A percentile compares a stretch with the other conserved stretches of the same genome.
Conservation (phyloP, 208 protist species). For the Vickermania ingenoplastis region DNA sequence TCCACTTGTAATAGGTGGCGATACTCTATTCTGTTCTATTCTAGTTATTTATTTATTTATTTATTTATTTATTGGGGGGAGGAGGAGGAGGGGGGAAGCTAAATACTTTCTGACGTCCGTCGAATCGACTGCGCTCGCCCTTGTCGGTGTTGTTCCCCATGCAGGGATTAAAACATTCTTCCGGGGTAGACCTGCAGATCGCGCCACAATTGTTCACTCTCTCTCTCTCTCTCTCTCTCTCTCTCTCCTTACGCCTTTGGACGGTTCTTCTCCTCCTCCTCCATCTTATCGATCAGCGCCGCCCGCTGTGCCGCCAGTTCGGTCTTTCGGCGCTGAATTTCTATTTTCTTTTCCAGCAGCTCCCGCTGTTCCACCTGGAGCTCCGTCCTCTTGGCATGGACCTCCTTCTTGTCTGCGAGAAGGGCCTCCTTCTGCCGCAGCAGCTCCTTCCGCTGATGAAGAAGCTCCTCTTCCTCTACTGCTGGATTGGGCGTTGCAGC, state of each 20-base stretch:
- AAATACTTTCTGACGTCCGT: no score
- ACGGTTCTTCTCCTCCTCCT: not conserved
- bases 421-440: conserved; percentile 48
- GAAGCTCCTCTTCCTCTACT: conserved; percentile 1
- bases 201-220: no score
- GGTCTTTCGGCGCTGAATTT: no score
- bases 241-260: not conserved
- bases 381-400: conserved; percentile 57
- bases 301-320: not conserved
- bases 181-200: no score
- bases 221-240: not conserved
- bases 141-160: no score
- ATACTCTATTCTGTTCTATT: no score
- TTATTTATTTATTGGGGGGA: no score
- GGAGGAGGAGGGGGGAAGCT: no score
- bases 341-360: conserved; percentile 57
- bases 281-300: not conserved
- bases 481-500: not conserved
- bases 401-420: conserved; percentile 68
- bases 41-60: no score
- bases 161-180: no score
- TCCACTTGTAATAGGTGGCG: no score
- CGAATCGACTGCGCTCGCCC: no score
- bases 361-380: conserved; percentile 41
- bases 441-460: conserved; percentile 32